Conservation (phyloP, 2,329 filamentous ascomycete genomes). For the Penicillium hordei region DNA sequence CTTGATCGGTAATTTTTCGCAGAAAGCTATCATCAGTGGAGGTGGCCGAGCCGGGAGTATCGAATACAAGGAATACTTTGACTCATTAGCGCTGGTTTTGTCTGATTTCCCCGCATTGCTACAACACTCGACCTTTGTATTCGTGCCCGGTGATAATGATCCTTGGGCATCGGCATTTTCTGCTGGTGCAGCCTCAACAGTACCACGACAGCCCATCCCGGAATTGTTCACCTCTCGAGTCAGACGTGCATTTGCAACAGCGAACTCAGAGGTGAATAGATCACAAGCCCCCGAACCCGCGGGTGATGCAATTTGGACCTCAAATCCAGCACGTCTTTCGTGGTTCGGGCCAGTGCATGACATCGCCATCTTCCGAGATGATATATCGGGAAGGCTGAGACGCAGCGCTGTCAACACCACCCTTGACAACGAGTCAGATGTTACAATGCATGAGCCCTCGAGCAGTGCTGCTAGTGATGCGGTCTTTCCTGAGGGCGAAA, state of each 20-base stretch:
- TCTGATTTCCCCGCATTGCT: conserved; percentile 81
- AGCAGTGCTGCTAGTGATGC: conserved; percentile 14
- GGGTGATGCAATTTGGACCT: conserved; percentile 82
- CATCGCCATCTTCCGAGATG: conserved; percentile 81
- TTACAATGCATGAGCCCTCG: conserved; percentile 30
- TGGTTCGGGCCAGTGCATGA: conserved; percentile 89
- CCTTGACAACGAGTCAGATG: conserved; percentile 24
- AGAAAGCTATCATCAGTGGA: conserved; percentile 59
- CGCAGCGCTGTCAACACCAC: conserved; percentile 73
- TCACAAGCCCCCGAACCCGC: conserved; percentile 52
- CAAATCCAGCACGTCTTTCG: conserved; percentile 77
- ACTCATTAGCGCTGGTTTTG: conserved; percentile 77
- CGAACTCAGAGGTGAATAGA: conserved; percentile 67
- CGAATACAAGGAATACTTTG: conserved; percentile 96
- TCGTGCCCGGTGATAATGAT: conserved; percentile 95
- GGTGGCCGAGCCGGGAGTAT: conserved; percentile 77
- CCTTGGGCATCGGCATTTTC: conserved; percentile 88
- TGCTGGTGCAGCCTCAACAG: conserved; percentile 47
- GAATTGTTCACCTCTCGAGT: conserved; percentile 88
- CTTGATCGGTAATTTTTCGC: conserved; percentile 79
- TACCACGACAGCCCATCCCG: conserved; percentile 61
- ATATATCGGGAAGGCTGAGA: conserved; percentile 75
- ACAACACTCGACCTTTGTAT: conserved; percentile 78
- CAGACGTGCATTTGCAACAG: conserved; percentile 73
- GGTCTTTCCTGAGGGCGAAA: conserved; percentile 26